These are phyloP conservation scores for Monilinia fructigena DNA, from an alignment of 2,329 filamentous ascomycete genomes.

Conservation along the genomic window DNA sequence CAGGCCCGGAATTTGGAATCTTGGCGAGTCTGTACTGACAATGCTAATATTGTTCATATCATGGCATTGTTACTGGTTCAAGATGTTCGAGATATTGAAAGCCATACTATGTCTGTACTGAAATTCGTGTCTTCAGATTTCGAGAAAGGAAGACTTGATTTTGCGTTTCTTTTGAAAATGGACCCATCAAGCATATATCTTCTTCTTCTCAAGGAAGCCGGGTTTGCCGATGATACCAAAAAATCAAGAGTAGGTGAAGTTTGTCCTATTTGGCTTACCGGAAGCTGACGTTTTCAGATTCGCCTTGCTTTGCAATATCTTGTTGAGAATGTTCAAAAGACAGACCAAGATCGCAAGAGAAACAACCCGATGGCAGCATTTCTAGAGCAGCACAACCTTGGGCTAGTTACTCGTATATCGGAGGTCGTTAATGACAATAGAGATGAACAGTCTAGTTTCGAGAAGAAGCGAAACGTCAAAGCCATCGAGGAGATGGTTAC, in stretches of 20 bases:
- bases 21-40: constrained; percentile 55
- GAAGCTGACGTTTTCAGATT: constrained; percentile 32
- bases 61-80: constrained; percentile 60
- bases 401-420: constrained; percentile 80
- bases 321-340: constrained; percentile 39
- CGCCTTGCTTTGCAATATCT: constrained; percentile 43
- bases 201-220: constrained; percentile 78
- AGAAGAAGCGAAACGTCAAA: constrained; percentile 74
- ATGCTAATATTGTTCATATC: constrained; percentile 56
- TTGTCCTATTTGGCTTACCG: neutral
- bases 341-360: constrained; percentile 41
- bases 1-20: constrained; percentile 68
- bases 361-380: constrained; percentile 68
- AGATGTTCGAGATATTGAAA: constrained; percentile 57
- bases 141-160: constrained; percentile 53
- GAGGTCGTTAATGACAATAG: constrained; percentile 70
- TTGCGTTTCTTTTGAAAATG: constrained; percentile 64
- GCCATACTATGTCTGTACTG: constrained; percentile 66
- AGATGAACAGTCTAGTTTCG: constrained; percentile 57
- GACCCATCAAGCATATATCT: constrained; percentile 75
- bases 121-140: constrained; percentile 69
- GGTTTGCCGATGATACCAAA: constrained; percentile 60
- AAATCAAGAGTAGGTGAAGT: constrained; percentile 55
- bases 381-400: constrained; percentile 79
- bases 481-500: constrained; percentile 87